These are phyloP conservation scores for Biscogniauxia sp. DNA, from an alignment of 2,329 filamentous ascomycete species.

Conservation along the genomic window DNA sequence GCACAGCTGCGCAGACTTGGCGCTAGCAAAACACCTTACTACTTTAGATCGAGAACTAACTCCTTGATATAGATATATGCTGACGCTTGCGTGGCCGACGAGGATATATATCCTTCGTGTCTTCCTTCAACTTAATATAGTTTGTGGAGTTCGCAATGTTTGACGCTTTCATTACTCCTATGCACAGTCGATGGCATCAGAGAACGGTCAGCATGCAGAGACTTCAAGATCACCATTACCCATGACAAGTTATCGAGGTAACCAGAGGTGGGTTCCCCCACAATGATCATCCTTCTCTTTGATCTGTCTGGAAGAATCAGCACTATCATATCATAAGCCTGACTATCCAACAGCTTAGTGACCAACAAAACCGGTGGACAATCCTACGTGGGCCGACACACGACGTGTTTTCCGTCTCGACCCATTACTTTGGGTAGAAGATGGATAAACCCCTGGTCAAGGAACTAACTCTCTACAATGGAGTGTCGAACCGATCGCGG, in stretches of 20 bases:
- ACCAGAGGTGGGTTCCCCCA: slow-evolving; percentile 4
- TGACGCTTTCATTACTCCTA: slow-evolving; percentile 1
- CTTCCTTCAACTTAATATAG: not conserved
- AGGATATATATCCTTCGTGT: slow-evolving; percentile 9
- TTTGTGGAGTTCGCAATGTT: slow-evolving; percentile 6
- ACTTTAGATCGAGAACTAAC: slow-evolving; percentile 8
- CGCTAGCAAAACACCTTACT: slow-evolving; percentile 9
- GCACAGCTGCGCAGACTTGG: slow-evolving; percentile 10
- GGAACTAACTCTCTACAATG: slow-evolving; percentile 32
- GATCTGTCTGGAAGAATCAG: not conserved
- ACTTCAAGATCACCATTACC: not conserved
- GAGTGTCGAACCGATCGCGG: slow-evolving; percentile 33
- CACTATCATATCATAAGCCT: not conserved
- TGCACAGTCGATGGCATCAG: not conserved
- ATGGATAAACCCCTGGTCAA: slow-evolving; percentile 14
- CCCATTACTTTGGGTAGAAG: not conserved
- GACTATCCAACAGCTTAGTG: not conserved
- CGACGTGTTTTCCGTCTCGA: not conserved
- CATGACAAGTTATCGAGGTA: slow-evolving; percentile 1
- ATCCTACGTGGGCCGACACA: not conserved
- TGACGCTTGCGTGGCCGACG: slow-evolving; percentile 7
- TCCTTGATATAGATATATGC: slow-evolving; percentile 3
- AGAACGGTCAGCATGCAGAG: slow-evolving; percentile 2
- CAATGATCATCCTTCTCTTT: not conserved
- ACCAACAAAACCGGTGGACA: not conserved